Percentiles rank a stretch among this genome's conserved stretches.
Conservation (phyloP, 1,139 yeast genomes). For the Candida sp. region DNA sequence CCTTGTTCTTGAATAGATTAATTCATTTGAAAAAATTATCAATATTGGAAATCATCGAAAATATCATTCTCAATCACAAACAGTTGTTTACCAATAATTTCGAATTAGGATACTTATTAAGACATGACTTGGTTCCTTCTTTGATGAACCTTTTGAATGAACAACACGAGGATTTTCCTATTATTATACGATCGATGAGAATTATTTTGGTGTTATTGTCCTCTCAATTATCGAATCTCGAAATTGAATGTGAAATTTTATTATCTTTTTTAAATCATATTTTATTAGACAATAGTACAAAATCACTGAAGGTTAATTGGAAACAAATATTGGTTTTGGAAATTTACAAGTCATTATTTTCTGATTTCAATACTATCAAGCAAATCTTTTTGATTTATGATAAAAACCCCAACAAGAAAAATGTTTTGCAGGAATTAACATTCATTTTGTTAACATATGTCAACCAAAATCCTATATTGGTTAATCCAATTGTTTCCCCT, state of each 20-base stretch:
- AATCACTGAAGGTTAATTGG: conserved; percentile 44
- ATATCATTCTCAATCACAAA: conserved; percentile 54
- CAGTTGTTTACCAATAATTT: conserved; percentile 51
- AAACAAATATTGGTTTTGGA: conserved; percentile 72
- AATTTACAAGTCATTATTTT: conserved; percentile 57
- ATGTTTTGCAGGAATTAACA: conserved; percentile 59
- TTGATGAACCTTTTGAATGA: conserved; percentile 61
- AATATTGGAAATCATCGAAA: conserved; percentile 79
- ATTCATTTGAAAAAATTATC: conserved; percentile 61
- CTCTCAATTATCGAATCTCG: conserved; percentile 58
- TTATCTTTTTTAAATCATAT: conserved; percentile 71
- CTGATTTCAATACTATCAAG: conserved; percentile 51
- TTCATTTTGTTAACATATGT: conserved; percentile 35
- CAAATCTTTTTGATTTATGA: conserved; percentile 65
- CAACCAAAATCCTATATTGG: conserved; percentile 25
- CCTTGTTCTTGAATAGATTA: conserved; percentile 43
- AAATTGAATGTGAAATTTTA: conserved; percentile 78
- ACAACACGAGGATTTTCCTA: conserved; percentile 55
- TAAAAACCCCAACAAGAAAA: conserved; percentile 50
- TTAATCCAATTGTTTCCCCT: conserved; percentile 35
- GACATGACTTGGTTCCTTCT: conserved; percentile 72
- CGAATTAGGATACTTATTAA: conserved; percentile 63
- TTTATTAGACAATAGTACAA: conserved; percentile 29
- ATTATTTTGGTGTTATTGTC: conserved; percentile 59
- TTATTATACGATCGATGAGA: conserved; percentile 71